A percentile compares a stretch with the other conserved stretches of the same genome.
These are phyloP conservation scores for Candida taoyuanica DNA, from an alignment of 805 yeast genomes.

Conservation along the genomic window DNA sequence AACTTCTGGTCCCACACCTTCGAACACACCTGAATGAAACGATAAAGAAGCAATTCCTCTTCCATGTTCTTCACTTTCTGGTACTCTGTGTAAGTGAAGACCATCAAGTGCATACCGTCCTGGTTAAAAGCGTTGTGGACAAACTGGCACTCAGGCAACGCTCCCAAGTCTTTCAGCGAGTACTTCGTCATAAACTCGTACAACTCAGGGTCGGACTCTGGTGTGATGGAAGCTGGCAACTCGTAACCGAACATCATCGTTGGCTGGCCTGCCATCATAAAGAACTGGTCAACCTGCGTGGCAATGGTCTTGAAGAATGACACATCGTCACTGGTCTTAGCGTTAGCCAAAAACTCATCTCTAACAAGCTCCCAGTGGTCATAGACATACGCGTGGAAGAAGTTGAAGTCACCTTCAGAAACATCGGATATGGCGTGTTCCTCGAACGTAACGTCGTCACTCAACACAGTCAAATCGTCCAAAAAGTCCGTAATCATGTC, in stretches of 20 bases:
- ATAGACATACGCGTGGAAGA: conserved; percentile 46
- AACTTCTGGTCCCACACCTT: conserved; percentile 70
- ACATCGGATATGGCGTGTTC: conserved; percentile 19
- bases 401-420: conserved; percentile 29
- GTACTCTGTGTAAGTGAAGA: conserved; percentile 43
- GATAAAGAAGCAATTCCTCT: conserved; percentile 50
- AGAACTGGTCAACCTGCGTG: conserved; percentile 40
- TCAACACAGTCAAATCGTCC: conserved; percentile 29
- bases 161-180: conserved; percentile 48
- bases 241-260: conserved; percentile 49
- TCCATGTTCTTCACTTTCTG: conserved; percentile 32
- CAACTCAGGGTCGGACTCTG: conserved; percentile 46
- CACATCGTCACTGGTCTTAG: conserved; percentile 20
- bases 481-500: conserved; percentile 38
- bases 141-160: conserved; percentile 39
- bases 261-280: conserved; percentile 56
- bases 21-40: conserved; percentile 58
- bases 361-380: conserved; percentile 42
- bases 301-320: conserved; percentile 27
- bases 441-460: conserved; percentile 23
- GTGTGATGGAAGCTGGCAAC: conserved; percentile 49
- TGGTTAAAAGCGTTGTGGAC: conserved; percentile 61
- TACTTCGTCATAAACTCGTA: conserved; percentile 73
- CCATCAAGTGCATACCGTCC: conserved; percentile 70
- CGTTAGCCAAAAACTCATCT: conserved; percentile 18